Conservation (phyloP, 139 green algal species). For the Chlamydomonas schloesseri region DNA sequence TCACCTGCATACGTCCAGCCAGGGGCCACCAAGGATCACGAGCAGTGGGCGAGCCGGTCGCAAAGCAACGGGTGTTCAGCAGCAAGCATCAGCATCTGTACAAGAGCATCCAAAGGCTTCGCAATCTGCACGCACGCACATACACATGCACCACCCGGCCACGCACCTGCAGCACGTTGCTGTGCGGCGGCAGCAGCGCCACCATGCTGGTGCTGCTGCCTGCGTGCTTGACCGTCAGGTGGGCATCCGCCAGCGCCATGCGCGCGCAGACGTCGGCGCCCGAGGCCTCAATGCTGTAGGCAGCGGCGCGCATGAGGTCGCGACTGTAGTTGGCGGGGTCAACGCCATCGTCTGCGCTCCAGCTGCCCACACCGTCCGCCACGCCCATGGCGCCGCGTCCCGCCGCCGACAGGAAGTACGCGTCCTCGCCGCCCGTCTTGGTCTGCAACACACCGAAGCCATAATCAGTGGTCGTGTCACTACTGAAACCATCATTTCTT, state of each 20-base stretch:
- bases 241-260: slow-evolving; percentile 55
- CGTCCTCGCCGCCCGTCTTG: slow-evolving; percentile 83
- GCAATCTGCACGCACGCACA: no score
- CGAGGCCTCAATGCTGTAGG: slow-evolving; percentile 1
- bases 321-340: slow-evolving; percentile 81
- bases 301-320: slow-evolving; percentile 58
- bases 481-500: no score
- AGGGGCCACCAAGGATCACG: no score
- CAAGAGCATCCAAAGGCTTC: no score
- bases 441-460: slow-evolving; percentile 5
- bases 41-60: no score
- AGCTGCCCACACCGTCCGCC: slow-evolving; percentile 88
- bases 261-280: background rate
- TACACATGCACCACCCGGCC: no score
- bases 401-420: slow-evolving; percentile 75
- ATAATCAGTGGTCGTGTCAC: no score
- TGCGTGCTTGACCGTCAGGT: slow-evolving; percentile 49
- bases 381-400: slow-evolving; percentile 75
- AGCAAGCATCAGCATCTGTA: no score
- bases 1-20: slow-evolving; percentile 51
- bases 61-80: no score
- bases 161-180: slow-evolving; percentile 40
- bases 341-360: slow-evolving; percentile 78
- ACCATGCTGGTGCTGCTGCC: slow-evolving; percentile 67
- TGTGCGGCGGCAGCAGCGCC: slow-evolving; percentile 42